These are phyloP conservation scores for Lepidium campestre DNA, from an alignment of 441 rosid species.

Conservation along the genomic window DNA sequence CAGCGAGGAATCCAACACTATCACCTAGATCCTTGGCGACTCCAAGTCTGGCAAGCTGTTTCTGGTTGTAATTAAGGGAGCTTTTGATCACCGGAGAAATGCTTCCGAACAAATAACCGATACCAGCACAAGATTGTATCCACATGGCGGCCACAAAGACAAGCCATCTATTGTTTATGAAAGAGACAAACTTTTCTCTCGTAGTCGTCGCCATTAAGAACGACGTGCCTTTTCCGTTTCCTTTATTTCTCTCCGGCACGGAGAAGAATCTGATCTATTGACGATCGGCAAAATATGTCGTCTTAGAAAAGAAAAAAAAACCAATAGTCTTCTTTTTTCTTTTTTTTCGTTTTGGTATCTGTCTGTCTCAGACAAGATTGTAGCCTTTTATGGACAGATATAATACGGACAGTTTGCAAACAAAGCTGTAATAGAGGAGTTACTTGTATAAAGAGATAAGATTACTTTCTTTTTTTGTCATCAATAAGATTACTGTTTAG, in stretches of 20 bases:
- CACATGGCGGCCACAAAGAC: conserved; percentile 99
- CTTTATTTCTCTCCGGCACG: background rate
- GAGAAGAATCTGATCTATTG: background rate
- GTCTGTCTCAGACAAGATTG: background rate
- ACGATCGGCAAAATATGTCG: background rate
- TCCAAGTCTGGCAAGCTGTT: conserved; percentile 72
- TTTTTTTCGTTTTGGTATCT: background rate
- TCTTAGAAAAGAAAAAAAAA: background rate
- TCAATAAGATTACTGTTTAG: no score
- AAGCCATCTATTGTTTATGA: conserved; percentile 81
- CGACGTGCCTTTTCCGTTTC: conserved; percentile 7
- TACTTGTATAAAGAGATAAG: no score
- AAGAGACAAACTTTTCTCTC: conserved; percentile 42
- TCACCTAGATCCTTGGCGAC: conserved; percentile 98
- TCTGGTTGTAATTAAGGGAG: conserved; percentile 78
- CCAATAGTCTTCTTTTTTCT: background rate
- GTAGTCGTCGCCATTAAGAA: conserved; percentile 35
- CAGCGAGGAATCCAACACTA: conserved; percentile 90
- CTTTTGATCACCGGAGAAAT: conserved; percentile 93
- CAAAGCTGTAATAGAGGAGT: background rate
- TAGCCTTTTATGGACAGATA: background rate
- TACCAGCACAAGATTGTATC: conserved; percentile 94
- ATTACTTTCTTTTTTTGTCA: no score
- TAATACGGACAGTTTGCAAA: background rate
- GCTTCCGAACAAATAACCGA: conserved; percentile 92